Conservation (phyloP, 768 basidiomycete species). For the Scleroderma bovista region DNA sequence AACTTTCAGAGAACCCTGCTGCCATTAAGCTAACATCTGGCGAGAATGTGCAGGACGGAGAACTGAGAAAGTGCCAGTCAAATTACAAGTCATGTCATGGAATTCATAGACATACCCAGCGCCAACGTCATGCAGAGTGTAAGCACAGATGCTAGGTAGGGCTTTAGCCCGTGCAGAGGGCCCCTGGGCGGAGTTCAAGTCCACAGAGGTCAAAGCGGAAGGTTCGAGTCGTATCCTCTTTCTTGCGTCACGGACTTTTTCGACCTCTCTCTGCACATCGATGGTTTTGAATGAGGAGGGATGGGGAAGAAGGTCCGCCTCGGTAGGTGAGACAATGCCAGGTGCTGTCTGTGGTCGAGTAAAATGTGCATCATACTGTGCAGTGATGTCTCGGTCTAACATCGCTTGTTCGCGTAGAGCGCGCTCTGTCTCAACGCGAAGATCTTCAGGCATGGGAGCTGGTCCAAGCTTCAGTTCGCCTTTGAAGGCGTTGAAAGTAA, state of each 20-base stretch:
- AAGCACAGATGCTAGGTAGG: conserved; percentile 90
- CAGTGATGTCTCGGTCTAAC: conserved; percentile 62
- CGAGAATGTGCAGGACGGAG: conserved; percentile 85
- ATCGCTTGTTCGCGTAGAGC: conserved; percentile 76
- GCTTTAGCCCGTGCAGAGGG: conserved; percentile 50
- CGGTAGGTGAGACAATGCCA: conserved; percentile 58
- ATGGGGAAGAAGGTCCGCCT: conserved; percentile 72
- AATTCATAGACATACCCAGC: conserved; percentile 65
- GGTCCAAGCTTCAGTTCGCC: conserved; percentile 84
- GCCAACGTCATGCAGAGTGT: conserved; percentile 91
- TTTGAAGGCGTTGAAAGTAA: conserved; percentile 70
- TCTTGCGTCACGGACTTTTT: conserved; percentile 79
- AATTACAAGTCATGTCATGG: conserved; percentile 4
- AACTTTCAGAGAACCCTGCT: conserved; percentile 93
- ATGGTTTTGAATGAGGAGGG: conserved; percentile 78
- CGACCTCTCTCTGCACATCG: conserved; percentile 90
- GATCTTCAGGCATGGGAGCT: conserved; percentile 70
- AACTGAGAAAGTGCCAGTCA: conserved; percentile 37
- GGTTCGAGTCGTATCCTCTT: conserved; percentile 92
- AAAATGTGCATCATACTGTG: conserved; percentile 59
- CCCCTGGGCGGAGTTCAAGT: conserved; percentile 55
- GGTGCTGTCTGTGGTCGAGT: conserved; percentile 43
- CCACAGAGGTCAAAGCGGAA: conserved; percentile 50
- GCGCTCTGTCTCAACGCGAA: conserved; percentile 76
- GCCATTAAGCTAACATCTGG: conserved; percentile 89